These are phyloP conservation scores for Ballota nigra DNA, from an alignment of 257 asterid species.

Conservation along the genomic window DNA sequence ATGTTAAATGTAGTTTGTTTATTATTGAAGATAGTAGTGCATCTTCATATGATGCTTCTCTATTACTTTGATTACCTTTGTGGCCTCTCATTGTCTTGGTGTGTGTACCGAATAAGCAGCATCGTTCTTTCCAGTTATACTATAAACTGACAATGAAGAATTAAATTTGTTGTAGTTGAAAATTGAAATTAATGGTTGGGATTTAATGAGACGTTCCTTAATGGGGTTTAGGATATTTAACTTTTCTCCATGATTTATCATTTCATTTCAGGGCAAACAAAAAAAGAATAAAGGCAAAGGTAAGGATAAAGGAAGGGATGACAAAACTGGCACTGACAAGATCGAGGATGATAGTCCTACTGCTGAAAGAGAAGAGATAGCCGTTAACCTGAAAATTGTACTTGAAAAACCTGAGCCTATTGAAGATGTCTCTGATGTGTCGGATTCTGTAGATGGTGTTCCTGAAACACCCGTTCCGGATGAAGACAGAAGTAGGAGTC, in stretches of 20 bases:
- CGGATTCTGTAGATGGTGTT: conserved; percentile 67
- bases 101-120: not conserved
- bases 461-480: conserved; percentile 54
- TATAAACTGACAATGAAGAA: not conserved
- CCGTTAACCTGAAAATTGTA: conserved; percentile 24
- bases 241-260: conserved; percentile 6
- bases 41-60: not conserved
- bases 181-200: not conserved
- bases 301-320: conserved; percentile 73
- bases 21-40: not conserved
- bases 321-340: conserved; percentile 40
- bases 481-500: conserved; percentile 59
- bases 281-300: conserved; percentile 67
- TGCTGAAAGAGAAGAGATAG: conserved; percentile 38
- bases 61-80: not conserved
- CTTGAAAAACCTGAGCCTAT: conserved; percentile 46
- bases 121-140: not conserved
- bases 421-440: conserved; percentile 77
- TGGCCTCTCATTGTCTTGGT: not conserved
- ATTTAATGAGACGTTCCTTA: not conserved
- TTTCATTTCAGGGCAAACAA: conserved; percentile 62
- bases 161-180: not conserved
- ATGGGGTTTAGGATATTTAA: not conserved
- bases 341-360: conserved; percentile 41
- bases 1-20: not conserved